Evolutionary conservation across 2,329 filamentous ascomycete species (phyloP).

Genomic region (Botrytis squamosa): DNA sequence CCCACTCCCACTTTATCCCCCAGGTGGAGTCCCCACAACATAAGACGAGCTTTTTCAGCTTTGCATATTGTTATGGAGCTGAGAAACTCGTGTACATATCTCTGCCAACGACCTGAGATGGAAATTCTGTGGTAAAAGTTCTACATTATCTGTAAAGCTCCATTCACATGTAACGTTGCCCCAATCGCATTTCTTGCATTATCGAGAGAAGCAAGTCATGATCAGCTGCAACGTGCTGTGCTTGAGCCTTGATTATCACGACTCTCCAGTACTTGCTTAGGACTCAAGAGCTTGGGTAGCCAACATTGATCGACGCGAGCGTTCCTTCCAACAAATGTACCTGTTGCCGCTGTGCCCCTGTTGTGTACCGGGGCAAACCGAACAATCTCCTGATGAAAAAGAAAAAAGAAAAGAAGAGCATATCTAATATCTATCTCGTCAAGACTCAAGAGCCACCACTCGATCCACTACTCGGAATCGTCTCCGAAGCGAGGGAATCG

Average conservation of each 20-base stretch:
- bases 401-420: not conserved
- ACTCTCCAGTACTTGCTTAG: not conserved
- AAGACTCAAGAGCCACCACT: not conserved
- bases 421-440: not conserved
- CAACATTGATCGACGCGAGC: not conserved
- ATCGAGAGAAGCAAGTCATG: not conserved
- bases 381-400: constrained; percentile 2
- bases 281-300: not conserved
- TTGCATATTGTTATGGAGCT: constrained; percentile 3
- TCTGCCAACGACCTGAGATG: not conserved
- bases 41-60: not conserved
- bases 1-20: not conserved
- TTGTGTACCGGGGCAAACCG: constrained; percentile 4
- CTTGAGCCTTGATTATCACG: not conserved
- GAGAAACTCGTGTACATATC: not conserved
- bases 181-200: not conserved
- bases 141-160: not conserved
- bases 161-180: not conserved
- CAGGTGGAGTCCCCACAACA: constrained; percentile 10
- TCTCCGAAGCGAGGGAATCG: not conserved
- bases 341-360: not conserved
- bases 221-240: not conserved
- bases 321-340: constrained; percentile 1
- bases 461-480: constrained; percentile 1
- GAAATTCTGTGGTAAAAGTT: not conserved